Evolutionary conservation across 768 basidiomycete species (phyloP), one percentile per base, ranked within the genome.

Genomic region (Leccinum pellstonianum): DNA sequence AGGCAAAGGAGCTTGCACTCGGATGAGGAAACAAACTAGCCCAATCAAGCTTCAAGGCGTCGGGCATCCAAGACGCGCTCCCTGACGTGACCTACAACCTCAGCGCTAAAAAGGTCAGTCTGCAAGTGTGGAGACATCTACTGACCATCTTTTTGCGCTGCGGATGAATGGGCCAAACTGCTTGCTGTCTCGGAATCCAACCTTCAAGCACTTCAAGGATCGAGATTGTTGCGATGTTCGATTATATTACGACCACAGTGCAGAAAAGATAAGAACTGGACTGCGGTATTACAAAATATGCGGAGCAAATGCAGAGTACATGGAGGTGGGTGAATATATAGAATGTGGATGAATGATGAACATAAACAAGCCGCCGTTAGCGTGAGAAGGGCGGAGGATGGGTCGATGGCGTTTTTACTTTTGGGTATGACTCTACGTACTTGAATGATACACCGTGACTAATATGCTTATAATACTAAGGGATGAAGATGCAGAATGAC

Each of bases 391-490:
- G 25, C 43, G 48, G 48, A n/a, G 48, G 15, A 48, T 0, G 37
- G 27, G 46, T 43, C 19, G 53, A 46, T 38, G 56, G 43, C 48
- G 54, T 31, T 55, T 43, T 27, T 66, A 57, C 21, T 53, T 53
- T 57, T 47, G 52, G 58, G 58, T 57, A 61, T 31, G 57, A 58
- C 61, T 68, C 49, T 70, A 57, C 53, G 56, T 66, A 71, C 64
- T 33, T 33, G 31, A 62, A 62, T 53, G 63, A 69, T 65, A 72
- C 15, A 12, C 55, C 9, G 21, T 8, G 15, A 29, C 56, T 62
- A 62, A 70, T 67, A 70, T 60, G 27, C 37, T 64, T 59, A 65
- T 70, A 54, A 70, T 33, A 11, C 69, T 62, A 64, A 19, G 23
- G 23, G 49, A 46, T 46, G 58, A 49, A 35, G 41, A 52, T 46